Percentiles rank a stretch among this genome's conserved stretches.
Conservation (phyloP, 805 yeast species). For the Lipomyces spencermartinsiae region DNA sequence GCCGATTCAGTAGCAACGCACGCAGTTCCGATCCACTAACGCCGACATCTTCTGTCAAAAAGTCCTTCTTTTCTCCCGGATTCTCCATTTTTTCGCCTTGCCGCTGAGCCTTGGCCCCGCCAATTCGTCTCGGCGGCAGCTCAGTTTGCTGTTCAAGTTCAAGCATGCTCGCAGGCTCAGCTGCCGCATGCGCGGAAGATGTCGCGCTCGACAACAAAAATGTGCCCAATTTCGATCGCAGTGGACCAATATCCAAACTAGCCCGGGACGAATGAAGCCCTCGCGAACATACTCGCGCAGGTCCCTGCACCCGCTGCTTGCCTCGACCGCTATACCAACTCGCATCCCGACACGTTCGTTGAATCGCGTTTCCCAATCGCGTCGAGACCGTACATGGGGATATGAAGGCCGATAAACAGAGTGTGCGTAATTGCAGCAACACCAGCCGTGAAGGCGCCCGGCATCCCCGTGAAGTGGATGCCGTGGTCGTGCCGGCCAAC, state of each 20-base stretch:
- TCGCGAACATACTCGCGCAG: neutral
- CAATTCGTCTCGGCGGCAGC: neutral
- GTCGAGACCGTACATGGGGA: neutral
- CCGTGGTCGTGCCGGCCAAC: neutral
- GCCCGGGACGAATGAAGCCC: neutral
- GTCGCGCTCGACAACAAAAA: conserved; percentile 2
- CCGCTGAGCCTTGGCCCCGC: neutral
- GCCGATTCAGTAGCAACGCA: neutral
- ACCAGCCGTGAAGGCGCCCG: neutral
- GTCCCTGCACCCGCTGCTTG: conserved; percentile 1
- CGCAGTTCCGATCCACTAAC: neutral
- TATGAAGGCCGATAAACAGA: neutral
- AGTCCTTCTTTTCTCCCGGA: neutral
- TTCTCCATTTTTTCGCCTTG: neutral
- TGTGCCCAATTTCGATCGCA: neutral
- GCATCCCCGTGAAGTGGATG: neutral
- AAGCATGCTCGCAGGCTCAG: neutral
- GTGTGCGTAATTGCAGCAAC: neutral
- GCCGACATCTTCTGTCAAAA: neutral
- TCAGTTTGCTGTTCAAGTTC: neutral
- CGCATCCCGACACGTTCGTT: neutral
- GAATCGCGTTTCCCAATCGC: neutral
- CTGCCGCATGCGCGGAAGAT: neutral
- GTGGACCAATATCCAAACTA: neutral
- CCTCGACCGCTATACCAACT: neutral